These are phyloP conservation scores for Phellinidium pouzarii DNA, from an alignment of 1,284 basidiomycete genomes.

Conservation along the genomic window DNA sequence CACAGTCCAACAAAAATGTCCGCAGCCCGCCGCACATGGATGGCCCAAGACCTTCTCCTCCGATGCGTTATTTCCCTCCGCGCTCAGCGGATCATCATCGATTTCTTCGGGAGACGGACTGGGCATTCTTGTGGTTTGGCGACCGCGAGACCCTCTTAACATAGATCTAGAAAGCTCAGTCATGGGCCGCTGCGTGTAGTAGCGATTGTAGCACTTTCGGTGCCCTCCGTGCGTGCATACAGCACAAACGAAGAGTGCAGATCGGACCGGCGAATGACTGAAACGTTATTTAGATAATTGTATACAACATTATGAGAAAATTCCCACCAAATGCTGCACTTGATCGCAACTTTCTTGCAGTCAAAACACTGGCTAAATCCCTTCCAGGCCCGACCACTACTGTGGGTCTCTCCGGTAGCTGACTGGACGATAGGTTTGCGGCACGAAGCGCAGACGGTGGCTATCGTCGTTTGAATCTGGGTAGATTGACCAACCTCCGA, in stretches of 20 bases:
- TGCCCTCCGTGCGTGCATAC: constrained; percentile 74
- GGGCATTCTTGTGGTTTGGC: constrained; percentile 1
- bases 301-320: constrained; percentile 1
- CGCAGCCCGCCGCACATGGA: constrained; percentile 60
- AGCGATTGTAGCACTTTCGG: constrained; percentile 61
- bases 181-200: constrained; percentile 51
- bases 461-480: constrained; percentile 59
- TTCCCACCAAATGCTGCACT: constrained; percentile 65
- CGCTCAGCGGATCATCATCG: neutral
- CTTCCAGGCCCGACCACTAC: constrained; percentile 30
- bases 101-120: neutral
- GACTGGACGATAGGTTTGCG: constrained; percentile 49
- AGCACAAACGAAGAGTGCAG: constrained; percentile 62
- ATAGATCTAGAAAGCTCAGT: constrained; percentile 29
- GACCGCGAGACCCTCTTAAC: constrained; percentile 8
- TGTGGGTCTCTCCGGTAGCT: constrained; percentile 27
- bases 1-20: constrained; percentile 53
- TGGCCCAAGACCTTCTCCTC: constrained; percentile 33
- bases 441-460: constrained; percentile 60
- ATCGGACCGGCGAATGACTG: constrained; percentile 67
- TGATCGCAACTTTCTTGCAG: constrained; percentile 44
- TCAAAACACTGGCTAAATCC: constrained; percentile 39
- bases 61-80: neutral
- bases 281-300: constrained; percentile 4
- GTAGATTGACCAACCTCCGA: constrained; percentile 46